Base-by-base conservation (phyloP, 2,329 filamentous ascomycete genomes). In the Fusarium sp. region DNA sequence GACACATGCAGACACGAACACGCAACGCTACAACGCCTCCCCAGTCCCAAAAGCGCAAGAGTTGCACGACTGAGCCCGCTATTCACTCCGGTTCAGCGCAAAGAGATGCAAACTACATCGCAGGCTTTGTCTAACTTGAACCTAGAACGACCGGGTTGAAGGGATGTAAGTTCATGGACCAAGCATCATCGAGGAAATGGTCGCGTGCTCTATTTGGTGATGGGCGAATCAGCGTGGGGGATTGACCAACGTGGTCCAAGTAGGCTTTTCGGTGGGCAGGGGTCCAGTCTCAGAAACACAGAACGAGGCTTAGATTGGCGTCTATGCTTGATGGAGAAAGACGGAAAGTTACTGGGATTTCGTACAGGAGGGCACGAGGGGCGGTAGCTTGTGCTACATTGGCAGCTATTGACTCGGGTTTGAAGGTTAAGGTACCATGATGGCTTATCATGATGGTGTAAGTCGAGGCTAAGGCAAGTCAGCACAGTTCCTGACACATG, bases 181-280 rank as follows among this genome's bases (percentile, higher is more conserved):
- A 81, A 81, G 80, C 80, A 81, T 78, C 78, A 80, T 81, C 77
- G 74, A 81, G 79, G 74, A 80, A 79, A 78, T 79, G 78, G 80
- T 81, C 80, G 80, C 80, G 80, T 81, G 80, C 80, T 81, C 76
- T 68, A 65, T 66, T 62, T 62, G 73, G 65, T 68, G 56, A 34
- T 57, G 28, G 73, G 55, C 80, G 75, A 81, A 81, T 81, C 75
- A 80, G 74, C 64, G 67, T 59, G 61, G 67, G 63, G 67, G 54
- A 65, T 73, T 57, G 20, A 72, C 75, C 77, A 79, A 81, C 80
- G 79, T 81, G 79, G 75, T 76, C 73, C 63, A 55, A 48, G 66
- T 71, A 69, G 68, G 65, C 71, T 61, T 65, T 69, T 63, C 55
- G 71, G 62, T 70, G 68, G 68, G 59, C 71, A 71, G 66, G 70